Evolutionary conservation across 345 rosid genomes (phyloP).

Genomic region (Acer negundo): DNA sequence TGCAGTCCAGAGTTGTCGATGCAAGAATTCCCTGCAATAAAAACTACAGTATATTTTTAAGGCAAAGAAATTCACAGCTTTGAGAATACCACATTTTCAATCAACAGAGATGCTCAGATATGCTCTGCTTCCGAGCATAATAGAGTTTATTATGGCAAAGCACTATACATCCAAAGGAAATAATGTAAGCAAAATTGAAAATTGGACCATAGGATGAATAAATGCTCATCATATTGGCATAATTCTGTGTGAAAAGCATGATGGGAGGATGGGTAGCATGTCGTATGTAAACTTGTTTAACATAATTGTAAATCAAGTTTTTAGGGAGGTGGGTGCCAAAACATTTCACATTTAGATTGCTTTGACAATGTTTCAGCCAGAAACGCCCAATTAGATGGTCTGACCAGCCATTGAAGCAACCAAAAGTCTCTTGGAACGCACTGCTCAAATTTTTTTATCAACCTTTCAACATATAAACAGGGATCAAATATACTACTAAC

Average conservation of each 20-base stretch:
- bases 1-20: constrained; percentile 22
- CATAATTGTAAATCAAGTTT: not conserved
- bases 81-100: not conserved
- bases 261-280: not conserved
- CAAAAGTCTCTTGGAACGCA: constrained; percentile 1
- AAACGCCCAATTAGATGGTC: not conserved
- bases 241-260: not conserved
- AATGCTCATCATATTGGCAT: not conserved
- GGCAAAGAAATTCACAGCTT: not conserved
- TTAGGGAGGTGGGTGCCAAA: not conserved
- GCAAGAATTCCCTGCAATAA: constrained; percentile 32
- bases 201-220: not conserved
- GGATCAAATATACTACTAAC: not conserved
- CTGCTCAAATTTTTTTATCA: not conserved
- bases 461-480: not conserved
- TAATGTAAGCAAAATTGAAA: not conserved
- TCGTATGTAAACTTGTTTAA: not conserved
- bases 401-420: not conserved
- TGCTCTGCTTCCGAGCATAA: not conserved
- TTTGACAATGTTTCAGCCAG: not conserved
- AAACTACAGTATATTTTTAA: constrained; percentile 7
- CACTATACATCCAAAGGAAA: not conserved
- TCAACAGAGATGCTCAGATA: not conserved
- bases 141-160: not conserved
- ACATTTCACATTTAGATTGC: not conserved